Evolutionary conservation across 2,329 filamentous ascomycete species (phyloP).

Genomic region (Dothideomycetes sp.): DNA sequence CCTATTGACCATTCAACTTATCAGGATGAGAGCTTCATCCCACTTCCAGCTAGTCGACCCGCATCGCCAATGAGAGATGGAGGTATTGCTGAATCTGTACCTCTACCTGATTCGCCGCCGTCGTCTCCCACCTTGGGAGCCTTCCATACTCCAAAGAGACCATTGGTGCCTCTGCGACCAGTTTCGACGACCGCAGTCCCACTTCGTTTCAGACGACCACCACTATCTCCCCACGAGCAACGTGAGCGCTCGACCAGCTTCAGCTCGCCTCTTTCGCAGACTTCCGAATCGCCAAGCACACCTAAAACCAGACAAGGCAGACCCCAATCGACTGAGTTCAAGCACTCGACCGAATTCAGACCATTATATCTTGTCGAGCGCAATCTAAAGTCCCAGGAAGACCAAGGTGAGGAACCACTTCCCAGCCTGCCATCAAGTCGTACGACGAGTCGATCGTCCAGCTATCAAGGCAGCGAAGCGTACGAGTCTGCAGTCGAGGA

Average conservation of each 20-base stretch:
- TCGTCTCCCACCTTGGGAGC: constrained; percentile 15
- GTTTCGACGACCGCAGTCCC: constrained; percentile 24
- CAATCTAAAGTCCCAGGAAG: constrained; percentile 35
- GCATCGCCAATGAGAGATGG: constrained; percentile 23
- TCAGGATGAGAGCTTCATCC: background rate
- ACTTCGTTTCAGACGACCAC: constrained; percentile 21
- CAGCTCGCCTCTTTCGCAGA: constrained; percentile 13
- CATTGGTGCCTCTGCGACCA: constrained; percentile 11
- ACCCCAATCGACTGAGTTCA: constrained; percentile 13
- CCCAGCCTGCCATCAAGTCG: constrained; percentile 42
- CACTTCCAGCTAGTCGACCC: constrained; percentile 7
- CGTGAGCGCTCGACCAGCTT: constrained; percentile 21
- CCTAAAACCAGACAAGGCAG: constrained; percentile 9
- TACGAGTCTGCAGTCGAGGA: constrained; percentile 34
- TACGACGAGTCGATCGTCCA: constrained; percentile 29
- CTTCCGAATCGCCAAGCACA: constrained; percentile 11
- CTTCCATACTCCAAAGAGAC: constrained; percentile 10
- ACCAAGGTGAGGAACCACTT: constrained; percentile 26
- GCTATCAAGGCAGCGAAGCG: constrained; percentile 28
- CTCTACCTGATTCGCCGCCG: constrained; percentile 16
- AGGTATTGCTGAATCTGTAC: constrained; percentile 23
- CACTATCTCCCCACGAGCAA: constrained; percentile 14
- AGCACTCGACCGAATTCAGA: constrained; percentile 50
- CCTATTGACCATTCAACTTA: background rate
- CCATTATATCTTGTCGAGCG: constrained; percentile 75